Percentiles rank a stretch among this genome's conserved stretches.
These are phyloP conservation scores for Raffaelea deltoideospora DNA, from an alignment of 2,329 filamentous ascomycete species.

Conservation along the genomic window DNA sequence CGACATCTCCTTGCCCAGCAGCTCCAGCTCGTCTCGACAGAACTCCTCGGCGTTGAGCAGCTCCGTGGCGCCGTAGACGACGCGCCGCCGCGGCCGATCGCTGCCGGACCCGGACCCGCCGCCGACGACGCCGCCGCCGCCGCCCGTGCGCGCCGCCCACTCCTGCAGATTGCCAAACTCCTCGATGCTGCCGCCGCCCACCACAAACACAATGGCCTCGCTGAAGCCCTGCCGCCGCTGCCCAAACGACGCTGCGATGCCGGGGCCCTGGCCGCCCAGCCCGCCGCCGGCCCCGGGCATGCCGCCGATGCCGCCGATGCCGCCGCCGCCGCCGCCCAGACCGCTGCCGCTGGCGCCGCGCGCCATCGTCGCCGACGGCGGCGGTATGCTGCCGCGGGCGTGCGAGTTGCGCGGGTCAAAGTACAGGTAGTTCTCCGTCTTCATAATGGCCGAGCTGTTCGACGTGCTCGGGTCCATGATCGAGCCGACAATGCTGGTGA, in stretches of 20 bases:
- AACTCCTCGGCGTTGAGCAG: conserved; percentile 56
- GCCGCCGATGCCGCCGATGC: conserved; percentile 25
- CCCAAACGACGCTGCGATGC: conserved; percentile 73
- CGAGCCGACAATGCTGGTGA: conserved; percentile 96
- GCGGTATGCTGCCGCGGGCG: conserved; percentile 80
- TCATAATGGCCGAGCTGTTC: conserved; percentile 80
- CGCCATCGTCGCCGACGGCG: conserved; percentile 45
- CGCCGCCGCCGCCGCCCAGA: conserved; percentile 19
- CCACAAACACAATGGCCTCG: conserved; percentile 86
- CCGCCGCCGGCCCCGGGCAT: conserved; percentile 27
- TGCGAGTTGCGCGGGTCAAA: conserved; percentile 92
- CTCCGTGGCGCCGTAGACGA: conserved; percentile 92
- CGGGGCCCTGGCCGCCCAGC: conserved; percentile 33
- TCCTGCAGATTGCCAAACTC: conserved; percentile 96
- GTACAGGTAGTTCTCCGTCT: conserved; percentile 93
- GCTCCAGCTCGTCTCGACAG: conserved; percentile 46
- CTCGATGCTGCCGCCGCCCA: conserved; percentile 95
- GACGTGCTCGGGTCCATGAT: conserved; percentile 93
- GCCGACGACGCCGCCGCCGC: conserved; percentile 16
- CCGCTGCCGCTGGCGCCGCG: conserved; percentile 14
- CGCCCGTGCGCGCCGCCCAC: conserved; percentile 70
- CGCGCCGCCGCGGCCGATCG: conserved; percentile 54
- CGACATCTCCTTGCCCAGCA: conserved; percentile 40
- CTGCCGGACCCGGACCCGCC: no score
- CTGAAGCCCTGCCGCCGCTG: conserved; percentile 80